Evolutionary conservation across 1,284 basidiomycete genomes (phyloP), one percentile per base, ranked within the genome.

Genomic region (Cryptococcus jaspeensis): DNA sequence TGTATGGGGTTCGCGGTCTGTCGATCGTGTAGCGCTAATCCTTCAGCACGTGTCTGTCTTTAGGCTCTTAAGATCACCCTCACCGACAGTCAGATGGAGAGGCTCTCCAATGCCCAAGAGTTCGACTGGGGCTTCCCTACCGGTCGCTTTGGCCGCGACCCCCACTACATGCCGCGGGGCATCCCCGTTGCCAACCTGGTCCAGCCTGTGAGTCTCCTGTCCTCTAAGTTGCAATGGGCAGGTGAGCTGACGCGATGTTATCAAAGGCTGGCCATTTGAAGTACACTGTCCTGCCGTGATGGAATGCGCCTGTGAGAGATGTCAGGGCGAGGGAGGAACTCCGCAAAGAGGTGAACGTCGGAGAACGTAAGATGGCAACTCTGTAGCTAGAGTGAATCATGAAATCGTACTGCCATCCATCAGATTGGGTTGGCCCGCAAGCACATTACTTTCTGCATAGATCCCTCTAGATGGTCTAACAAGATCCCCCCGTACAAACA

Each of bases 11-110:
- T n/a, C n/a, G n/a, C n/a, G n/a, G n/a, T n/a, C n/a, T n/a, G n/a
- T 35, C n/a, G 13, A 22, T n/a, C 13, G n/a, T 48, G 16, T 7
- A 20, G 15, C 13, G 13, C 25, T 20, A 15, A 13, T 28, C n/a
- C 46, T 18, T 35, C 28, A 25, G 32, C 25, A 48, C 46, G 3
- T n/a, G n/a, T n/a, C 18, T 18, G n/a, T 16, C 23, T 23, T 7
- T 53, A 70, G 52, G 67, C 76, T 7, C 70, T 80, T 51, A 62
- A 64, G 11, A 67, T 79, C 61, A 56, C 62, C 22, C 66, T 80
- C 20, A 73, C 70, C 36, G 32, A 49, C 1, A 68, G 64, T 48
- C 74, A 79, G 60, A 64, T 79, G 39, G 58, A 65, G 25, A 62
- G 66, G 50, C 71, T 80, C 41, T 71, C 74, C 52, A 61, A 59